Evolutionary conservation across 2,329 filamentous ascomycete species (phyloP).

Genomic region (Aspergillus carbonarius): DNA sequence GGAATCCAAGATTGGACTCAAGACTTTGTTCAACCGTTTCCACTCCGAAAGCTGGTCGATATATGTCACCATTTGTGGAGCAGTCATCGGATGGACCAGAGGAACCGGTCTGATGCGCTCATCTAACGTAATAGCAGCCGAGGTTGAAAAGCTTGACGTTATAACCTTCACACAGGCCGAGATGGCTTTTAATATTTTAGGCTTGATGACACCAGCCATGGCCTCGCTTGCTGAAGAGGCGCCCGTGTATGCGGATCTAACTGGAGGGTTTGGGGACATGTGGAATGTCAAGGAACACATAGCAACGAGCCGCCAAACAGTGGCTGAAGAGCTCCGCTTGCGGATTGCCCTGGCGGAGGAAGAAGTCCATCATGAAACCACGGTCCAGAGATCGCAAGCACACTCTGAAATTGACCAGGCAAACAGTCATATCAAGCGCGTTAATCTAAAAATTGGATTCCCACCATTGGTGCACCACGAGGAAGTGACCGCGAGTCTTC

Average conservation of each 20-base stretch:
- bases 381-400: background rate
- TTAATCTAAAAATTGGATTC: conserved; percentile 11
- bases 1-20: conserved; percentile 46
- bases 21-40: conserved; percentile 18
- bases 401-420: background rate
- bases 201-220: conserved; percentile 33
- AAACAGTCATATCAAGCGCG: background rate
- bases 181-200: conserved; percentile 45
- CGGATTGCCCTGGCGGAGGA: conserved; percentile 25
- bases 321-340: conserved; percentile 21
- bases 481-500: conserved; percentile 7
- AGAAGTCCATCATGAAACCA: conserved; percentile 11
- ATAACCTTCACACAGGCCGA: conserved; percentile 43
- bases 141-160: conserved; percentile 38
- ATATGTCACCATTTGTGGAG: conserved; percentile 43
- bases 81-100: conserved; percentile 48
- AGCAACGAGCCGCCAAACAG: conserved; percentile 17
- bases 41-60: conserved; percentile 20
- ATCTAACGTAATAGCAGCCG: conserved; percentile 44
- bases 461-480: conserved; percentile 2
- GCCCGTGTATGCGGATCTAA: conserved; percentile 42
- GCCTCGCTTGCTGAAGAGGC: conserved; percentile 32
- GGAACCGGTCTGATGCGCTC: conserved; percentile 46
- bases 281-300: conserved; percentile 28
- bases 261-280: conserved; percentile 35